These are phyloP conservation scores for Gloeostereum incarnatum DNA, from an alignment of 768 basidiomycete genomes.

Conservation along the genomic window DNA sequence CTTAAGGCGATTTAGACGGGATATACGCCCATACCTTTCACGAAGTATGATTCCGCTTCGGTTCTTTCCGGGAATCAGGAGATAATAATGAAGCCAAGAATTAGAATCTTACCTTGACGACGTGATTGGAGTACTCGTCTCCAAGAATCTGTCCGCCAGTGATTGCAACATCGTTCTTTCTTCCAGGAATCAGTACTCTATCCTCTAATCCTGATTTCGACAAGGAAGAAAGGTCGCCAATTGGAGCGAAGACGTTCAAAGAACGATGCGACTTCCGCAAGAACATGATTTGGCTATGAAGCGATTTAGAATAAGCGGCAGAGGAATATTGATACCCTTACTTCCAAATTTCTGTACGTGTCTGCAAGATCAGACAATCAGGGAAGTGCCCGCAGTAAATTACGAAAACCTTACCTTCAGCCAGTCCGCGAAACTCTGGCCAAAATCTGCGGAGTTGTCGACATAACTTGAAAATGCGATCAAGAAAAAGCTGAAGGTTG, in stretches of 20 bases:
- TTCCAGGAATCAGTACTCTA: conserved; percentile 52
- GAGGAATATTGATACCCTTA: conserved; percentile 24
- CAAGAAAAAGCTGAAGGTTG: conserved; percentile 68
- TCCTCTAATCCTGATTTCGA: conserved; percentile 59
- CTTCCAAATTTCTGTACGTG: conserved; percentile 91
- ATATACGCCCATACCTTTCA: conserved; percentile 48
- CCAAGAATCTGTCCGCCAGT: conserved; percentile 81
- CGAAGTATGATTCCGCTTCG: conserved; percentile 92
- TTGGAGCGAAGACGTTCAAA: conserved; percentile 85
- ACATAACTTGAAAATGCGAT: conserved; percentile 91
- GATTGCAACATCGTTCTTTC: conserved; percentile 65
- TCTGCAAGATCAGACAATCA: conserved; percentile 21
- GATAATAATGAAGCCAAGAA: background rate
- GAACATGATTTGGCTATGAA: conserved; percentile 71
- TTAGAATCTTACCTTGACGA: conserved; percentile 58
- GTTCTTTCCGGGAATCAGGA: conserved; percentile 35
- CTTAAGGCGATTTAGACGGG: background rate
- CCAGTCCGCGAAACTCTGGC: conserved; percentile 79
- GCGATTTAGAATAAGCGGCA: background rate
- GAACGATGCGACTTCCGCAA: conserved; percentile 77
- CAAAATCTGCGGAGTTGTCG: conserved; percentile 48
- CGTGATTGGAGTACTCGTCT: conserved; percentile 93
- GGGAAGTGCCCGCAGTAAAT: background rate
- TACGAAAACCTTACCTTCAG: conserved; percentile 43
- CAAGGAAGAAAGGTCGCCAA: conserved; percentile 78